Evolutionary conservation across 164 flowering plant species (phyloP).

Genomic region (Liriodendron chinense): DNA sequence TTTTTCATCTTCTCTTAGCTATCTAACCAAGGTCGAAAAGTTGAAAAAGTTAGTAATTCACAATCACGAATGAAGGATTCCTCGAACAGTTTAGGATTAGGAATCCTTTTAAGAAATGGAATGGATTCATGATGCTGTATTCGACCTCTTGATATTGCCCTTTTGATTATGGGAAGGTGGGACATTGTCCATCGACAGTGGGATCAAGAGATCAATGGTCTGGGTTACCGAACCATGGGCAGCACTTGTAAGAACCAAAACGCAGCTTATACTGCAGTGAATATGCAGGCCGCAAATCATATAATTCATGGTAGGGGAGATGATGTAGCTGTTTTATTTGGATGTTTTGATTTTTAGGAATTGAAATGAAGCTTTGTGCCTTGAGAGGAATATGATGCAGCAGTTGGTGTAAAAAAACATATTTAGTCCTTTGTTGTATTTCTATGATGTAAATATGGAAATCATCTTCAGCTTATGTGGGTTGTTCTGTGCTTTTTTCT

Average conservation of each 20-base stretch:
- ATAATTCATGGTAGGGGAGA: conserved; percentile 1
- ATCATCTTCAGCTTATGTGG: no score
- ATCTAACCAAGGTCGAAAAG: not conserved
- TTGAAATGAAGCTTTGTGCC: not conserved
- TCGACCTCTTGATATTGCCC: no score
- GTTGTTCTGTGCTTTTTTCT: no score
- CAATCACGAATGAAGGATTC: not conserved
- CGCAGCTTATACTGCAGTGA: not conserved
- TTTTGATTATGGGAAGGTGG: no score
- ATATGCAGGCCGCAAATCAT: not conserved
- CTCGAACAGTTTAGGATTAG: not conserved
- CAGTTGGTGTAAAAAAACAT: conserved; percentile 8
- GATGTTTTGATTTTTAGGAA: not conserved
- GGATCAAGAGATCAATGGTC: not conserved
- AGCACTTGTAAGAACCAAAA: not conserved
- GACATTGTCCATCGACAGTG: no score
- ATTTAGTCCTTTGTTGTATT: not conserved
- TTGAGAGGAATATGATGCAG: conserved; percentile 5
- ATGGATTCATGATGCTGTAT: no score
- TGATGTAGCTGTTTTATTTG: not conserved
- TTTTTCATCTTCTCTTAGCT: not conserved
- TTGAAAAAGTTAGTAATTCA: not conserved
- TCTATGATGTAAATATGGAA: not conserved
- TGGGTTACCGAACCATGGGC: not conserved
- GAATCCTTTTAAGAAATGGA: no score